Percentiles rank a stretch among this genome's conserved stretches.
phyloP scores from a whole-genome alignment of 192 early-diverging fungal genomes.

The Globomyces pollinis-pini region DNA sequence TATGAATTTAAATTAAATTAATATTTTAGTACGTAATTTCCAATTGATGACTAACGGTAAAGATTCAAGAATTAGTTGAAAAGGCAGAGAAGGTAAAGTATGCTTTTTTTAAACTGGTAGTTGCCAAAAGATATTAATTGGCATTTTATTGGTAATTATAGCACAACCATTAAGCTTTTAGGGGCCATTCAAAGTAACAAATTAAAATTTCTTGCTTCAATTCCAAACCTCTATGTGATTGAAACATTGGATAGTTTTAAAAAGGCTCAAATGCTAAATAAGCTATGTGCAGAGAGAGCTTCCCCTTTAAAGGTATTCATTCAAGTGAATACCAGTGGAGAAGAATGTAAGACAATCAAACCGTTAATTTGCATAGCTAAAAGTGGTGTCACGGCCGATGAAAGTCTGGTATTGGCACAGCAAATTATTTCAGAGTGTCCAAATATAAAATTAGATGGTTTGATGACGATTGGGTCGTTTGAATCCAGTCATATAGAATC shows the following conservation, averaged over 20 bases:
- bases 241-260: slow-evolving; percentile 76
- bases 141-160: no score
- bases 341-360: slow-evolving; percentile 72
- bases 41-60: not conserved
- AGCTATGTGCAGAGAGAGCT: slow-evolving; percentile 49
- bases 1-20: slow-evolving; percentile 14
- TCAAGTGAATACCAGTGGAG: slow-evolving; percentile 92
- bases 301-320: slow-evolving; percentile 72
- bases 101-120: slow-evolving; percentile 19
- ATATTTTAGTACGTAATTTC: slow-evolving; percentile 21
- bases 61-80: slow-evolving; percentile 90
- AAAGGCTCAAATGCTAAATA: slow-evolving; percentile 76
- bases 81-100: slow-evolving; percentile 68
- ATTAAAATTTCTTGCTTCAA: slow-evolving; percentile 76
- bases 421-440: slow-evolving; percentile 35
- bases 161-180: no score
- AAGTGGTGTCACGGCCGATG: no score
- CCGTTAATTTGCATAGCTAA: slow-evolving; percentile 50
- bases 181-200: slow-evolving; percentile 97
- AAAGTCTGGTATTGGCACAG: slow-evolving; percentile 44
- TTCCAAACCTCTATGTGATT: slow-evolving; percentile 84
- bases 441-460: slow-evolving; percentile 63
- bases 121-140: slow-evolving; percentile 85
- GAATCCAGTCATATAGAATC: slow-evolving; percentile 33
- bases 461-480: slow-evolving; percentile 95